A percentile compares a stretch with the other conserved stretches of the same genome.
Conservation (phyloP, 192 early-diverging fungal species). For the Coemansia sp. region DNA sequence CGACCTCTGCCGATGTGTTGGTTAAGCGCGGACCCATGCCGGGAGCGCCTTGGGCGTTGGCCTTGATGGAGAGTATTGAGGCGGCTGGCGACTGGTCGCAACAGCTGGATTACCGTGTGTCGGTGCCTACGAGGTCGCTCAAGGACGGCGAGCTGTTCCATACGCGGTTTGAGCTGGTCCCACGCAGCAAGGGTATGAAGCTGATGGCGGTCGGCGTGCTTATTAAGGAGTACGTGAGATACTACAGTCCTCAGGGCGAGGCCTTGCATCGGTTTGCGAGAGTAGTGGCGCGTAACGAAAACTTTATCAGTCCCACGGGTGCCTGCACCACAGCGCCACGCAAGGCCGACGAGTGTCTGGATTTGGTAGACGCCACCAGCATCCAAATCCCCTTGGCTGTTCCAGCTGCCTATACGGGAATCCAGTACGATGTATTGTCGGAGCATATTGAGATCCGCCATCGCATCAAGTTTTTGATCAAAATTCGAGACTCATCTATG, state of each 20-base stretch:
- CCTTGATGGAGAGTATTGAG: constrained; percentile 58
- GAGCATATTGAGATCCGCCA: constrained; percentile 54
- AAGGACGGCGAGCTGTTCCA: constrained; percentile 60
- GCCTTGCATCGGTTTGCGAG: constrained; percentile 31
- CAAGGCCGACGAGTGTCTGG: constrained; percentile 26
- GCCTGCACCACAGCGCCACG: constrained; percentile 21
- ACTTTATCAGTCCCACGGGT: constrained; percentile 31
- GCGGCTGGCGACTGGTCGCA: constrained; percentile 49
- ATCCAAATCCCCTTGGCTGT: constrained; percentile 39
- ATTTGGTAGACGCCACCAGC: constrained; percentile 39
- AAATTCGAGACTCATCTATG: constrained; percentile 37
- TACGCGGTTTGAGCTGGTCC: constrained; percentile 49
- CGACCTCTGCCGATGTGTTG: constrained; percentile 24
- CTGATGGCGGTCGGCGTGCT: constrained; percentile 51
- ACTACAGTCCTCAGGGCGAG: constrained; percentile 25
- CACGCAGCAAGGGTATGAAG: constrained; percentile 46
- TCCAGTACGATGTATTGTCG: constrained; percentile 48
- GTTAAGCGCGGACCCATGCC: constrained; percentile 58
- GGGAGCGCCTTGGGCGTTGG: constrained; percentile 53
- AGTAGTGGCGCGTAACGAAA: constrained; percentile 50
- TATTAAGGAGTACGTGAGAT: constrained; percentile 63
- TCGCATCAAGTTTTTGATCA: constrained; percentile 56
- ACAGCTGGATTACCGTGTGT: constrained; percentile 62
- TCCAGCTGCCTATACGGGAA: constrained; percentile 32
- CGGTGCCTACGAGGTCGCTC: constrained; percentile 59